These are phyloP conservation scores for Lyophyllum atratum DNA, from an alignment of 768 basidiomycete species.

Conservation along the genomic window DNA sequence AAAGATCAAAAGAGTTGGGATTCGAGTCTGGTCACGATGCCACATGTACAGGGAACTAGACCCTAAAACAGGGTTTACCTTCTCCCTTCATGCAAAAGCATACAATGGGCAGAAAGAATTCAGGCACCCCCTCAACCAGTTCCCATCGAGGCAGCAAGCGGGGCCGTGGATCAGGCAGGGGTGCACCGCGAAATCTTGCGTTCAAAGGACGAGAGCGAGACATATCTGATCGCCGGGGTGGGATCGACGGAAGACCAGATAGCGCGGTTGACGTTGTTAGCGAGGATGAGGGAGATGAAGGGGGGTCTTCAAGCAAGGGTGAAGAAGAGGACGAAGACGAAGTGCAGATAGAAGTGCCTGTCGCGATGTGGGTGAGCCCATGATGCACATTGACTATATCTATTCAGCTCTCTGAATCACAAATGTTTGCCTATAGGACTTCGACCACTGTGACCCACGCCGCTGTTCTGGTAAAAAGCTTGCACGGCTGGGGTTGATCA, in stretches of 20 bases:
- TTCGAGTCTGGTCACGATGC: no score
- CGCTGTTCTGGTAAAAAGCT: conserved; percentile 86
- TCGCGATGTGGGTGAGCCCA: conserved; percentile 92
- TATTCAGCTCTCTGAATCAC: conserved; percentile 1
- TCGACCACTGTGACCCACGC: conserved; percentile 95
- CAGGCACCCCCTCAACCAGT: conserved; percentile 25
- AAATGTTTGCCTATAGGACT: conserved; percentile 64
- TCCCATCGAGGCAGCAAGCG: conserved; percentile 40
- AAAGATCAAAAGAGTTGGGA: no score
- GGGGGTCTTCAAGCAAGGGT: conserved; percentile 26
- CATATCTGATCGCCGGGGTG: conserved; percentile 11
- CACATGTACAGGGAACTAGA: no score
- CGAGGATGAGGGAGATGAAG: conserved; percentile 36
- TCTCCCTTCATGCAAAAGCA: neutral
- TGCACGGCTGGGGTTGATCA: conserved; percentile 80
- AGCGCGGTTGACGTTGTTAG: conserved; percentile 55
- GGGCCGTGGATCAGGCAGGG: conserved; percentile 28
- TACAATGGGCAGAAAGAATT: conserved; percentile 43
- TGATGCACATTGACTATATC: neutral
- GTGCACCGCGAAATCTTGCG: conserved; percentile 17
- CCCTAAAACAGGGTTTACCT: neutral
- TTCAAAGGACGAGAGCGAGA: conserved; percentile 19
- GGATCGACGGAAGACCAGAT: conserved; percentile 50
- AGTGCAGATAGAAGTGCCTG: conserved; percentile 62
- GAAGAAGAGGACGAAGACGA: conserved; percentile 30